Conservation (phyloP, 257 asterid species). For the Jacaranda copaia region DNA sequence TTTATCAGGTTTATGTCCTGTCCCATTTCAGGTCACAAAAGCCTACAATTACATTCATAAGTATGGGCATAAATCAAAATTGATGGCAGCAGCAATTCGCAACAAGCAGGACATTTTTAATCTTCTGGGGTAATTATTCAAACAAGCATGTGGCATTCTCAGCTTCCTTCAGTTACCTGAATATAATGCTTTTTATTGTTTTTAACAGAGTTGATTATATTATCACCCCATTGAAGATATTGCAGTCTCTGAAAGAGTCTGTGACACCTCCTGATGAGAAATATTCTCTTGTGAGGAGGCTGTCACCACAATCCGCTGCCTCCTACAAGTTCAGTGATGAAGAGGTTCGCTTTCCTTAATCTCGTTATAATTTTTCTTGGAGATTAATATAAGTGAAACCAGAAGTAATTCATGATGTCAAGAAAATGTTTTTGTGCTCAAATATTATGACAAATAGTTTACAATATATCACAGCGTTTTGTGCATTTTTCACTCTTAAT, state of each 20-base stretch:
- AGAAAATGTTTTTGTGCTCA: background rate
- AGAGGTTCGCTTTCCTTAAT: conserved; percentile 60
- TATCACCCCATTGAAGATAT: conserved; percentile 86
- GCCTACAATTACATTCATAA: conserved; percentile 93
- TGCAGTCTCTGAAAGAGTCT: conserved; percentile 88
- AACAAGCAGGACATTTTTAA: conserved; percentile 92
- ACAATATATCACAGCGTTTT: background rate
- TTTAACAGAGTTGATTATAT: conserved; percentile 83
- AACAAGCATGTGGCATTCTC: background rate
- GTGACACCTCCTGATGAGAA: conserved; percentile 97
- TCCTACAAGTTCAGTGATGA: conserved; percentile 69
- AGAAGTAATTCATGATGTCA: background rate
- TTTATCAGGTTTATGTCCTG: conserved; percentile 29
- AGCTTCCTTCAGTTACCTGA: background rate
- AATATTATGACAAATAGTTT: conserved; percentile 1
- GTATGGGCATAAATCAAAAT: conserved; percentile 76
- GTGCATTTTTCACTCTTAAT: background rate
- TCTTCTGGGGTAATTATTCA: conserved; percentile 73
- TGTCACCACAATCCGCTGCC: conserved; percentile 76
- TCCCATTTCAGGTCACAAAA: conserved; percentile 72
- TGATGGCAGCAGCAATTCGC: conserved; percentile 97
- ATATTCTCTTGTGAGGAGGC: conserved; percentile 76
- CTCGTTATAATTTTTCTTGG: conserved; percentile 2
- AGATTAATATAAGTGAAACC: background rate
- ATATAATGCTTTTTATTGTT: conserved; percentile 5